Conservation (phyloP, 257 asterid genomes). For the Solanum habrochaites region DNA sequence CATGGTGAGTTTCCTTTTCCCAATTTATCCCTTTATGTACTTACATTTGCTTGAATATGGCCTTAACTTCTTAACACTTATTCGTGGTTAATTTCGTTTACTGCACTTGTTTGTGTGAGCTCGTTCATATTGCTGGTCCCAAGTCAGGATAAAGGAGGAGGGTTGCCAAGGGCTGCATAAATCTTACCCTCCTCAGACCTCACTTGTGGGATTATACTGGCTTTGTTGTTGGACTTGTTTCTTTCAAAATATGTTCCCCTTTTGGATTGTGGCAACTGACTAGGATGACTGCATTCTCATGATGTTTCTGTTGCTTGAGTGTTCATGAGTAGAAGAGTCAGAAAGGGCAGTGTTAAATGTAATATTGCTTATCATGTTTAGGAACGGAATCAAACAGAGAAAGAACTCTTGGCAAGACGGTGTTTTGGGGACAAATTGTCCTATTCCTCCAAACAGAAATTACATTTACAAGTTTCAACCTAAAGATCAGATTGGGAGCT, state of each 20-base stretch:
- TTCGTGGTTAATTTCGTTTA: background rate
- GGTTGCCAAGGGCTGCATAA: background rate
- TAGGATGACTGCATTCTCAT: background rate
- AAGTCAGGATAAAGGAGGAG: background rate
- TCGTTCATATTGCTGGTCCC: background rate
- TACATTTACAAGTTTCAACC: constrained; percentile 66
- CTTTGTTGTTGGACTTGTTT: background rate
- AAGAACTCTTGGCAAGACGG: constrained; percentile 91
- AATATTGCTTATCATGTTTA: background rate
- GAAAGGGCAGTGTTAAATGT: background rate
- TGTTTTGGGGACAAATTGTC: constrained; percentile 70
- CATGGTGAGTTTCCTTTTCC: constrained; percentile 44
- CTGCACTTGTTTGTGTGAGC: background rate
- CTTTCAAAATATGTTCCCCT: background rate
- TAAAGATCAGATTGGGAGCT: constrained; percentile 83
- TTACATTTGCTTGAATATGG: background rate
- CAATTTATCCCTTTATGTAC: background rate
- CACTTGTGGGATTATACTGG: background rate
- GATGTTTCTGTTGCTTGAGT: background rate
- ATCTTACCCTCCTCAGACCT: background rate
- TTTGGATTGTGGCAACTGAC: background rate
- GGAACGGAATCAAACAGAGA: constrained; percentile 81
- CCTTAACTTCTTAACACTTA: background rate
- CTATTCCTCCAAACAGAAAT: constrained; percentile 61
- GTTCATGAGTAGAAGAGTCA: background rate